phyloP scores from a whole-genome alignment of 176 grass and related monocot genomes.

The Bothriochloa decipiens region DNA sequence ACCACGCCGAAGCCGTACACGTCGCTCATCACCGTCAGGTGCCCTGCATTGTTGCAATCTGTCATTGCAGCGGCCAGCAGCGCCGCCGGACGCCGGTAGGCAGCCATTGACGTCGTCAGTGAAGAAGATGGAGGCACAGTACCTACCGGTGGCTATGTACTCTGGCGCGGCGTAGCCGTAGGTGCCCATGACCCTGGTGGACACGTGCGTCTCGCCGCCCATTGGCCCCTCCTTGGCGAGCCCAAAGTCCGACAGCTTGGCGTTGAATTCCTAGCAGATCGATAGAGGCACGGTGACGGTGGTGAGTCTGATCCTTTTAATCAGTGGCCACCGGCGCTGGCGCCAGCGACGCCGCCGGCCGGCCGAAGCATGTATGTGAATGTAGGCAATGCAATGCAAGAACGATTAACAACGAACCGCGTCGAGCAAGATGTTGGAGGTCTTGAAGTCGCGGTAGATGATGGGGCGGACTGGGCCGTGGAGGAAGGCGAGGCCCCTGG shows the following conservation, averaged over 20 bases:
- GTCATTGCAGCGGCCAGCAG: background rate
- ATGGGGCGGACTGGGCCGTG: constrained; percentile 62
- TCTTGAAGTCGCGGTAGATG: constrained; percentile 90
- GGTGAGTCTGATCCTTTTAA: background rate
- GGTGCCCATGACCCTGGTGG: constrained; percentile 87
- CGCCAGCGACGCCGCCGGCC: no score
- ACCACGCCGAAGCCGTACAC: constrained; percentile 87
- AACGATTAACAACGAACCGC: background rate
- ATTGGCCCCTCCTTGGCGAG: constrained; percentile 81
- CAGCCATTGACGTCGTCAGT: background rate
- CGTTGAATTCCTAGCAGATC: constrained; percentile 60
- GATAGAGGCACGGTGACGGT: background rate
- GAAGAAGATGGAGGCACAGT: background rate
- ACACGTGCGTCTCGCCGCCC: constrained; percentile 74
- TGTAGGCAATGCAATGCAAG: background rate
- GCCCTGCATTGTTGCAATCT: constrained; percentile 42
- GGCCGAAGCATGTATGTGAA: no score
- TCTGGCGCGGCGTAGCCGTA: constrained; percentile 86
- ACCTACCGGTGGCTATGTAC: constrained; percentile 71
- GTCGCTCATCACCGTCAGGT: constrained; percentile 86
- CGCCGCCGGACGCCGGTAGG: background rate
- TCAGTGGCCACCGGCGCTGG: background rate
- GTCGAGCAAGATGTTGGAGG: constrained; percentile 86
- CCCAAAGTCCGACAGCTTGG: constrained; percentile 87
- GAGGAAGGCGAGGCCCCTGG: constrained; percentile 75